These are phyloP conservation scores for Ceratocystis ficicola DNA, from an alignment of 2,329 filamentous ascomycete species.

Conservation along the genomic window DNA sequence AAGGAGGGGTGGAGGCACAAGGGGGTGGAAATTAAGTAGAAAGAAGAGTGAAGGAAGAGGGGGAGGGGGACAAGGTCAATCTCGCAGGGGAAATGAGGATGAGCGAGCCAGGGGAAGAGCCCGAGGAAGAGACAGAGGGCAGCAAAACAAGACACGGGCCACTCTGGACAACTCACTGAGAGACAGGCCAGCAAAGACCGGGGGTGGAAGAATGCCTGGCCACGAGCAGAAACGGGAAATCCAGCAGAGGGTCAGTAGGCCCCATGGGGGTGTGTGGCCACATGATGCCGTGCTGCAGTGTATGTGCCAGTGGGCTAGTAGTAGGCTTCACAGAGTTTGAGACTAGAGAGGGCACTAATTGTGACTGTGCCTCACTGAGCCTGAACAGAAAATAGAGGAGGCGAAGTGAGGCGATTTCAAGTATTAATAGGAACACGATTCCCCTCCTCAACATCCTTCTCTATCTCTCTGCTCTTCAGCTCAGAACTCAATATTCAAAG, in stretches of 20 bases:
- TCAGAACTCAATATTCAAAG: constrained; percentile 34
- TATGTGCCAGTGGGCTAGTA: not conserved
- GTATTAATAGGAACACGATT: constrained; percentile 17
- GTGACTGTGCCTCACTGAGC: constrained; percentile 7
- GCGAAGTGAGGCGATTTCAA: constrained; percentile 11
- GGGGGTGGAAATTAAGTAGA: not conserved
- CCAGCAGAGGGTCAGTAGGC: not conserved
- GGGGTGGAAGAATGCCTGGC: not conserved
- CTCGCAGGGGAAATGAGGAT: constrained; percentile 19
- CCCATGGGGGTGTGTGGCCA: not conserved
- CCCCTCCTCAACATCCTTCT: constrained; percentile 22
- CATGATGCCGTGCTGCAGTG: not conserved
- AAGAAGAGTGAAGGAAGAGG: not conserved
- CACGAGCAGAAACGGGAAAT: not conserved
- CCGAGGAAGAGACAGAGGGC: constrained; percentile 3
- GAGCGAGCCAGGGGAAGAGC: constrained; percentile 16
- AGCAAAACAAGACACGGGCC: not conserved
- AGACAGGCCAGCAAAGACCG: not conserved
- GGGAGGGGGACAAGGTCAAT: constrained; percentile 10
- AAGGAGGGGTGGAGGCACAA: not conserved
- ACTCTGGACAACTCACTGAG: not conserved
- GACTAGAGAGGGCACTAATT: constrained; percentile 3
- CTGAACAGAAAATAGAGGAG: no score
- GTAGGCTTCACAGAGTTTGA: not conserved
- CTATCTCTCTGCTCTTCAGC: constrained; percentile 32